phyloP scores from a whole-genome alignment of 306 rosid species.

The Vicia sativa region DNA sequence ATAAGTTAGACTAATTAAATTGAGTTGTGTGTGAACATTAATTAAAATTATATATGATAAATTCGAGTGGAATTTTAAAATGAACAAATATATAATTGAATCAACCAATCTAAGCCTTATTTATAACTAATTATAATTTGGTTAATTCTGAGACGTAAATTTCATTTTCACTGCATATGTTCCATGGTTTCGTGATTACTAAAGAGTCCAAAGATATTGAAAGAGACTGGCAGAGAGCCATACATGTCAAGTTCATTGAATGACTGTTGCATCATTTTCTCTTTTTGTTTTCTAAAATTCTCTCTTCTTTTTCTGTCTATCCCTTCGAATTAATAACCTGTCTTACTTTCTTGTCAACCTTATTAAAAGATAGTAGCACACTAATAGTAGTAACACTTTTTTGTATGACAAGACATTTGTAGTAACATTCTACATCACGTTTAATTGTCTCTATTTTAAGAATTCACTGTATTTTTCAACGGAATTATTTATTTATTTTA shows the following conservation, averaged over 20 bases:
- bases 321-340: not conserved
- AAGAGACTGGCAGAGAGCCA: not conserved
- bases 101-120: too few species aligned
- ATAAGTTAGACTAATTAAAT: too few species aligned
- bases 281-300: conserved; percentile 12
- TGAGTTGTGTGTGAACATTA: too few species aligned
- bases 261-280: not conserved
- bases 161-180: conserved; percentile 27
- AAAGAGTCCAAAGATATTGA: conserved; percentile 10
- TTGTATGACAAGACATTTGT: too few species aligned
- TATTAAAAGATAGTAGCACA: not conserved
- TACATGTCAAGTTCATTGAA: conserved; percentile 34
- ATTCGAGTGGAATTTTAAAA: too few species aligned
- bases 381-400: not conserved
- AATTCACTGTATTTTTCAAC: too few species aligned
- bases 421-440: too few species aligned
- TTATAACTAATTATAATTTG: too few species aligned
- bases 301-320: not conserved
- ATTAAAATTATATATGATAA: too few species aligned
- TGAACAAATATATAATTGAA: too few species aligned
- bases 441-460: too few species aligned
- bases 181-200: not conserved
- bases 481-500: too few species aligned
- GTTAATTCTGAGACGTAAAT: not conserved
- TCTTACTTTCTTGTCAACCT: not conserved